A percentile compares a stretch with the other conserved stretches of the same genome.
phyloP scores from a whole-genome alignment of 192 early-diverging fungal genomes.

The Diversispora epigaea region DNA sequence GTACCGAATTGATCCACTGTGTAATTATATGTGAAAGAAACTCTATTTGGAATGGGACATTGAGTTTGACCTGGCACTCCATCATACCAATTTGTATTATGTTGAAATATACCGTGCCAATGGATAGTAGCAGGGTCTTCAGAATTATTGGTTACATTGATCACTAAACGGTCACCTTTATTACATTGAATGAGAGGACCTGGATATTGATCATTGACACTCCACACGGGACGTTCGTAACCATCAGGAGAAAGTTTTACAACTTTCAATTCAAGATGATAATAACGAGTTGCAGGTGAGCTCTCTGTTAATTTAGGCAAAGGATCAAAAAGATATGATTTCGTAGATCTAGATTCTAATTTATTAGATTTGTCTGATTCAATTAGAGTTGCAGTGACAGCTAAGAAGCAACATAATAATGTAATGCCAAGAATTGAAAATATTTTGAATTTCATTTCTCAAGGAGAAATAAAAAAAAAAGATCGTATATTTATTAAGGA shows the following conservation, averaged over 20 bases:
- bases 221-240: slow-evolving; percentile 59
- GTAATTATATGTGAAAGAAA: slow-evolving; percentile 35
- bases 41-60: slow-evolving; percentile 37
- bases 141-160: slow-evolving; percentile 48
- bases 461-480: no score
- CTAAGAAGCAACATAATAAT: no score
- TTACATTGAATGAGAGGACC: slow-evolving; percentile 49
- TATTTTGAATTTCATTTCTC: no score
- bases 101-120: slow-evolving; percentile 58
- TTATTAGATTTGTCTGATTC: no score
- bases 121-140: slow-evolving; percentile 40
- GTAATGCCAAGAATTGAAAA: no score
- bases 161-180: slow-evolving; percentile 47
- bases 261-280: not conserved
- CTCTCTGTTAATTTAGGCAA: not conserved
- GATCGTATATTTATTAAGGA: no score
- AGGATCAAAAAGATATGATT: no score
- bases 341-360: no score
- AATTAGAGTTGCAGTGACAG: no score
- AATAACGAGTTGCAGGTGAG: slow-evolving; percentile 13
- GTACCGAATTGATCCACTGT: slow-evolving; percentile 36
- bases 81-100: slow-evolving; percentile 51
- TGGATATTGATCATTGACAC: slow-evolving; percentile 60
- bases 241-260: slow-evolving; percentile 53
- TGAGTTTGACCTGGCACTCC: slow-evolving; percentile 44